A percentile compares a stretch with the other conserved stretches of the same genome.
phyloP scores from a whole-genome alignment of 148 eudicot genomes.

The Spergularia marina region DNA sequence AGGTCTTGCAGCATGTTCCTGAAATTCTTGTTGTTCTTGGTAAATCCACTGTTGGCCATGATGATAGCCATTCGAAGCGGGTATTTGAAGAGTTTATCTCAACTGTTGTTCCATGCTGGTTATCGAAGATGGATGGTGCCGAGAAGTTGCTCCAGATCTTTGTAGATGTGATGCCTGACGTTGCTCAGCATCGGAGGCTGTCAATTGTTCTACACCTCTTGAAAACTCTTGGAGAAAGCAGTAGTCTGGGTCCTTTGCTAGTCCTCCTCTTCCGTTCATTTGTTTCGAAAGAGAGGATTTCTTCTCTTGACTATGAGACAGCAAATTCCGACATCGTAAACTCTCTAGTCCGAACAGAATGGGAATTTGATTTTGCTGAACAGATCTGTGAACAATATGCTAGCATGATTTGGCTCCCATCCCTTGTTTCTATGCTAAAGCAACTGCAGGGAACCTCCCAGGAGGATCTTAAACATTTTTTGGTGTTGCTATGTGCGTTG shows the following conservation, averaged over 20 bases:
- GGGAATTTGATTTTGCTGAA: constrained; percentile 77
- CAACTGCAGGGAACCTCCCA: constrained; percentile 36
- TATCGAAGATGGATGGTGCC: constrained; percentile 44
- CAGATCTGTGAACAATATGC: constrained; percentile 71
- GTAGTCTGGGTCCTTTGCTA: constrained; percentile 69
- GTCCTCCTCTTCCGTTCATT: constrained; percentile 76
- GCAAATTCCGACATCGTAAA: constrained; percentile 34
- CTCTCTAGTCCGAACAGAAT: constrained; percentile 39
- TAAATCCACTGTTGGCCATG: constrained; percentile 67
- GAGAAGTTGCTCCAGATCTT: constrained; percentile 78
- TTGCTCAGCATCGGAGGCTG: constrained; percentile 71
- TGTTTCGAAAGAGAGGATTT: constrained; percentile 40
- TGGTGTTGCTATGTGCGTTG: constrained; percentile 53
- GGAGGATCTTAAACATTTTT: constrained; percentile 32
- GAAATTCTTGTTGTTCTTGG: constrained; percentile 61
- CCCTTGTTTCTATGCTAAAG: constrained; percentile 61
- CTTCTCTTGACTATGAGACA: constrained; percentile 25
- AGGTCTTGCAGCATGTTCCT: constrained; percentile 55
- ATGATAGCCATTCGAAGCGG: constrained; percentile 67
- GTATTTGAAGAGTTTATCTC: constrained; percentile 81
- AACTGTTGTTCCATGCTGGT: constrained; percentile 80
- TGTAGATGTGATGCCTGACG: constrained; percentile 60
- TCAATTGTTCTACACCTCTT: constrained; percentile 60
- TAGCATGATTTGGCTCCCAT: constrained; percentile 82
- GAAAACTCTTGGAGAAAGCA: constrained; percentile 71